These are phyloP conservation scores for Aspergillus pseudoterreus DNA, from an alignment of 2,329 filamentous ascomycete genomes.

Conservation along the genomic window DNA sequence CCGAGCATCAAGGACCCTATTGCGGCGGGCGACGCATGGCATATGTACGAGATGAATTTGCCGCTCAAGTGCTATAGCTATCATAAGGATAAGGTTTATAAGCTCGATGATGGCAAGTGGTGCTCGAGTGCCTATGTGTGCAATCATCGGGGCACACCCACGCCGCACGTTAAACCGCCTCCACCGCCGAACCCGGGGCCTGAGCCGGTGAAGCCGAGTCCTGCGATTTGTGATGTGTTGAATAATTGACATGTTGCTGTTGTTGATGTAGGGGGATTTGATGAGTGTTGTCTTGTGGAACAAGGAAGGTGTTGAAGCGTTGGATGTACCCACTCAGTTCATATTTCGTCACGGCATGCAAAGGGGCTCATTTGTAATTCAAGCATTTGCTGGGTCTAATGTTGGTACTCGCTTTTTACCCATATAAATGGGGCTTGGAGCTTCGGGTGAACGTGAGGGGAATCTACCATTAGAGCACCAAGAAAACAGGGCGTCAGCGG, in stretches of 20 bases:
- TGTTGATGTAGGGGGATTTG: not conserved
- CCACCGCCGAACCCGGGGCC: not conserved
- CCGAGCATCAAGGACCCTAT: slow-evolving; percentile 1
- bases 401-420: too few species aligned
- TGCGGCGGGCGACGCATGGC: slow-evolving; percentile 4
- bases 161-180: slow-evolving; percentile 2
- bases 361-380: too few species aligned
- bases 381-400: too few species aligned
- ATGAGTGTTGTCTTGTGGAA: too few species aligned
- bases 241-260: not conserved
- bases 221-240: not conserved
- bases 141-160: slow-evolving; percentile 3
- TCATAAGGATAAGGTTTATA: slow-evolving; percentile 1
- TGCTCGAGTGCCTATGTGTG: slow-evolving; percentile 4
- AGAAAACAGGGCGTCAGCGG: too few species aligned
- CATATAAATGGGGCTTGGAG: too few species aligned
- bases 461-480: too few species aligned
- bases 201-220: not conserved
- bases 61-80: slow-evolving; percentile 6
- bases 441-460: too few species aligned
- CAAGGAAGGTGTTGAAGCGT: too few species aligned
- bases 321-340: too few species aligned
- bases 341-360: too few species aligned
- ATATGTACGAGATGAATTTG: slow-evolving; percentile 3
- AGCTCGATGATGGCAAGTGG: slow-evolving; percentile 3